Evolutionary conservation across 2,329 filamentous ascomycete species (phyloP), one percentile per base, ranked within the genome.

Genomic region (Hymenoscyphus albidus): DNA sequence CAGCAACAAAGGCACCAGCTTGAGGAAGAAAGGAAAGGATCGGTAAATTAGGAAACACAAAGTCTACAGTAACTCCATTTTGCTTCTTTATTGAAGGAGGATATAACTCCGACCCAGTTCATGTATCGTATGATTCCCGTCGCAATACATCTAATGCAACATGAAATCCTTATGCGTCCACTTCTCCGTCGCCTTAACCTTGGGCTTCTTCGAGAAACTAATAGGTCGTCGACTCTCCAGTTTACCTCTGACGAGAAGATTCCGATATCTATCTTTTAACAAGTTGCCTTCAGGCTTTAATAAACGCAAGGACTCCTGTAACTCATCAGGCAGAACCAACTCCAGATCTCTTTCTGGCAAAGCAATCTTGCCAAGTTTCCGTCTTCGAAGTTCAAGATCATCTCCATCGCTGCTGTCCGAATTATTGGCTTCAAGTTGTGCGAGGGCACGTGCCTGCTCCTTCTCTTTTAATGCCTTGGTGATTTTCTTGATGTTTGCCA

Each of bases 221-320:
- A 94, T 85, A 61, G 88, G 88, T 75, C 89, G 89, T 71, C 95
- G 85, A 59, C 86, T 85, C 81, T 99, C 95, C 67, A 99, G 79
- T 79, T 95, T 96, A 65, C 95, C 95, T 68, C 93, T 87, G 40
- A 98, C 84, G 68, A 98, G 81, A 78, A 98, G 82, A 76, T 86
- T 98, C 67, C 95, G 84, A 81, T 97, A 98, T 60, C 95, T 85
- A 74, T 99, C 95, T 70, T 92, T 92, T 71, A 99, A 82, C 48
- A 97, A 80, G 75, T 97, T 98, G n/a, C 95, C 95, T 77, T 99
- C 95, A 0, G 95, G 95, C 78, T 94, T 96, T 69, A 97, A 79
- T 74, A 93, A 78, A 74, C 95, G 78, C 73, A 97, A 79, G 59
- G 92, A 88, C 74, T 97, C 86, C 77, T 97, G 83, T 73, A 95